phyloP scores from a whole-genome alignment of 2,329 filamentous ascomycete species.

The Phyllosticta capitalensis region DNA sequence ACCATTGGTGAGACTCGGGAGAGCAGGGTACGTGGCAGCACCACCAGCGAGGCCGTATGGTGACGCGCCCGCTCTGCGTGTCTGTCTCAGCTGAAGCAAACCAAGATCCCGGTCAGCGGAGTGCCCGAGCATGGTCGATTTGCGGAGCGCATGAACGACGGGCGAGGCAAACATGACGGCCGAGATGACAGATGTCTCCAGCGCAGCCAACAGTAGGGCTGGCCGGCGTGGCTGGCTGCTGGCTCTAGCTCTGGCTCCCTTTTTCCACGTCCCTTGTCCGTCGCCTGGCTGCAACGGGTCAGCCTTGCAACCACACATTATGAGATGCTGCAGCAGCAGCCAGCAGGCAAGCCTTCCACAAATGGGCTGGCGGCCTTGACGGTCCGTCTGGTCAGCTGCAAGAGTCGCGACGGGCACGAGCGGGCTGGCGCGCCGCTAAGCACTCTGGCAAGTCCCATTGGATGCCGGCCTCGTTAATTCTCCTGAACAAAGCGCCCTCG shows the following conservation, averaged over 20 bases:
- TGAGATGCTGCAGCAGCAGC: background rate
- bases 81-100: slow-evolving; percentile 8
- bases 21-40: slow-evolving; percentile 6
- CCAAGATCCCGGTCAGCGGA: slow-evolving; percentile 9
- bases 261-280: too few species aligned
- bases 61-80: background rate
- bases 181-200: background rate
- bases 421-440: background rate
- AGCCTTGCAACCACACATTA: background rate
- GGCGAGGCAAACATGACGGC: background rate
- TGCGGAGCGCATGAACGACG: background rate
- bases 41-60: background rate
- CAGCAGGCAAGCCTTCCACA: too few species aligned
- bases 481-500: background rate
- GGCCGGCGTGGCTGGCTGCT: background rate
- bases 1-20: background rate
- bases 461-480: background rate
- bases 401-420: background rate
- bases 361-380: background rate
- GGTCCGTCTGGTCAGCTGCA: background rate
- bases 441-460: background rate
- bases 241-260: background rate
- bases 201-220: background rate
- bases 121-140: background rate
- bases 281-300: background rate